Evolutionary conservation across 805 yeast genomes (phyloP), one percentile per base, ranked within the genome.

Genomic region (Candida ascalaphidarum): DNA sequence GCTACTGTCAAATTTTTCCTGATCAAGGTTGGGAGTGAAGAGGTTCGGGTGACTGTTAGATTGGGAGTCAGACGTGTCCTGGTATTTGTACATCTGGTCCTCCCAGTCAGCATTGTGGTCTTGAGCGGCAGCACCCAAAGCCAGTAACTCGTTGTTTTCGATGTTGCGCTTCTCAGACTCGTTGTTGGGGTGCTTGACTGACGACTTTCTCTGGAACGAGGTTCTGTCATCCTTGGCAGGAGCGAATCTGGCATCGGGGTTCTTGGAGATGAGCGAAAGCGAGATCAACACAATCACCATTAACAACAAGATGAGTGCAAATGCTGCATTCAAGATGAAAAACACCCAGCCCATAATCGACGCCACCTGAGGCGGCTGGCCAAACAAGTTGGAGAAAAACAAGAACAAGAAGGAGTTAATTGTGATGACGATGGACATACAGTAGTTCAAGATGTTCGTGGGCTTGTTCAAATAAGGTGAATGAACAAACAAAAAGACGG

Each of bases 291-390:
- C 75, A 34, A 86, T 65, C 43, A 83, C 78, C 60, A 78, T 55
- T 20, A 86, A 40, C 50, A 88, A 67, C 41, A 88, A 61, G 29
- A 84, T 65, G 39, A 83, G 65, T 7, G 95, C 75, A 48, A 82
- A 86, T 4, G 89, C 94, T 5, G 96, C 96, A 52, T 88, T 88
- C 51, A 88, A 53, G 32, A 88, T 68, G 52, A 88, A 88, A 58
- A 83, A 88, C 2, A 88, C 67, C 75, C 94, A 81, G 1, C 94
- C 96, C 95, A 88, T 83, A 31, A 88, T 73, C 1, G 95, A 78
- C 10, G 77, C 63, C 9, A 83, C 96, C 7, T 73, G 70, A 13
- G 76, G 77, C 7, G 84, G 77, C 58, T 86, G 95, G 28, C 79
- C 77, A 57, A 82, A 85, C 37, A 88, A 59, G 46, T 81, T 78